Evolutionary conservation across 495 filamentous ascomycete species (phyloP), one percentile per base, ranked within the genome.

Genomic region (Neurospora sp.): DNA sequence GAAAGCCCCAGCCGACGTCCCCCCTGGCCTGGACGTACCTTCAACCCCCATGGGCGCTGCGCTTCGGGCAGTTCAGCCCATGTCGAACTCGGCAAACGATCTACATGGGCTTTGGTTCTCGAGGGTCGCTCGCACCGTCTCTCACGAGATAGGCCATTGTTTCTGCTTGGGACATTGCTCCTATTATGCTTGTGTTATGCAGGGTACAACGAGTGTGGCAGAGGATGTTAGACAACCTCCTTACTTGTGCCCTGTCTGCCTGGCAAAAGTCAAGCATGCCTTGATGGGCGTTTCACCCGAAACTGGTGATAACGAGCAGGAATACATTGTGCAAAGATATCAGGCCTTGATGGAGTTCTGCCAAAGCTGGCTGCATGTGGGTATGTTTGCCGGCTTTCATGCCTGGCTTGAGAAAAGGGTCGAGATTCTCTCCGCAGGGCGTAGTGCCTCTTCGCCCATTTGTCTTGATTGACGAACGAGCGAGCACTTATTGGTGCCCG

Each of bases 141-240:
- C 83, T 8, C 90, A 92, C 77, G 90, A 92, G 77, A 78, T 92
- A 7, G 89, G 89, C 2, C 90, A 92, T 74, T 92, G 90, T 77
- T 86, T 92, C 69, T 88, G 87, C 0, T 82, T 92, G 5, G 89
- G 78, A 9, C 91, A 92, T 77, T 92, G 90, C 77, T 79, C 86
- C 4, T 93, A 91, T 75, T 92, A 91, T 75, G 90, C 90, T 0
- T 92, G 90, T 75, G 83, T 84, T 39, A 92, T 92, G 90, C 90
- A 92, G 76, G 85, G 88, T 38, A 90, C 87, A 2, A 85, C 85
- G 4, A 83, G 86, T 9, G 79, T 92, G 31, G 80, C 78, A 11
- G 91, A 93, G 79, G 91, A 92, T 79, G 82, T 84, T 14, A 78
- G 90, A 42, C 90, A 92, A 78, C 90, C 90, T 62, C 88, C 89